phyloP scores from a whole-genome alignment of 2,329 filamentous ascomycete species.

The Arachnomyces sp. region DNA sequence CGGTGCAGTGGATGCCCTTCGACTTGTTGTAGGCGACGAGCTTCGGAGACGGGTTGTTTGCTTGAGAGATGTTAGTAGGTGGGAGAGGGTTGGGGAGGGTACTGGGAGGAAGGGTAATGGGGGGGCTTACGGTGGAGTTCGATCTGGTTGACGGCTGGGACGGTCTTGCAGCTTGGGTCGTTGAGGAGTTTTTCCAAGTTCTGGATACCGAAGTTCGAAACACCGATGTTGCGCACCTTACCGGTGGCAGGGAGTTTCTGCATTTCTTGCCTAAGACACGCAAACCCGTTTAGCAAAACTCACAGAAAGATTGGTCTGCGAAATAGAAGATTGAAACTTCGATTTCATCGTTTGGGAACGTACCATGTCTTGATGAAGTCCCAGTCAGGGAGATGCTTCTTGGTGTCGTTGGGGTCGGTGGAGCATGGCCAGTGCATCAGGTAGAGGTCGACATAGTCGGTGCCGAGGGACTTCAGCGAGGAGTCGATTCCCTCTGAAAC shows the following conservation, averaged over 20 bases:
- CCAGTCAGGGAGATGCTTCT: conserved; percentile 61
- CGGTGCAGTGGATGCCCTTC: conserved; percentile 46
- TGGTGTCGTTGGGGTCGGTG: conserved; percentile 41
- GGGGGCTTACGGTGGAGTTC: conserved; percentile 49
- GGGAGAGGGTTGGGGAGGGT: no score
- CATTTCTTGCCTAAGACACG: conserved; percentile 27
- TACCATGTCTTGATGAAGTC: conserved; percentile 63
- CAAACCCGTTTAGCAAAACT: not conserved
- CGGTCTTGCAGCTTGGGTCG: conserved; percentile 42
- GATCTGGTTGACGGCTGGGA: conserved; percentile 44
- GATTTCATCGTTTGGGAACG: not conserved
- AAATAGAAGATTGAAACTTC: no score
- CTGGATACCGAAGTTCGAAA: conserved; percentile 76
- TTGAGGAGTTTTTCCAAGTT: conserved; percentile 71
- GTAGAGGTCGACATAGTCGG: conserved; percentile 62
- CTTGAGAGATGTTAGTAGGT: no score
- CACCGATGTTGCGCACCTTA: conserved; percentile 72
- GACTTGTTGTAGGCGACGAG: conserved; percentile 43
- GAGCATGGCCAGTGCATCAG: conserved; percentile 60
- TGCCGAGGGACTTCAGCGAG: conserved; percentile 53
- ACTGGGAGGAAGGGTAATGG: no score
- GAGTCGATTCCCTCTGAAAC: conserved; percentile 53
- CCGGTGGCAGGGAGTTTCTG: conserved; percentile 39
- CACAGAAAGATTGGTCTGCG: no score
- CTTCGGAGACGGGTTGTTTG: conserved; percentile 9